Percentiles rank a stretch among this genome's conserved stretches.
phyloP scores from a whole-genome alignment of 331 rosid species.

The Quercus lobata region DNA sequence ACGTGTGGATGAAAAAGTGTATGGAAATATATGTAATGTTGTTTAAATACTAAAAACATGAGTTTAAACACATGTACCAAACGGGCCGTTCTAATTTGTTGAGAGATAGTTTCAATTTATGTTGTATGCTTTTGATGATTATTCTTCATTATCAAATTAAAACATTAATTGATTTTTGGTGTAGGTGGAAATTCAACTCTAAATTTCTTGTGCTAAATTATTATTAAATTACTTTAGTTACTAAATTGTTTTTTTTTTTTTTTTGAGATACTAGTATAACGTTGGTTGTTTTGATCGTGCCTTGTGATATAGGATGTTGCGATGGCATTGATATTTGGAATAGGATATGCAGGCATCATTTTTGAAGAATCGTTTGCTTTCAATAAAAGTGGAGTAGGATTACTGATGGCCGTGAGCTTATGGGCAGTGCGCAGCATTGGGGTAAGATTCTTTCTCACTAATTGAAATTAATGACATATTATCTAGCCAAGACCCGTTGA shows the following conservation, averaged over 20 bases:
- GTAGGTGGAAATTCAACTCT: no score
- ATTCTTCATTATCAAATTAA: no score
- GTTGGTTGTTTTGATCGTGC: background rate
- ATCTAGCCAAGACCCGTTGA: no score
- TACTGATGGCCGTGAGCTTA: slow-evolving; percentile 92
- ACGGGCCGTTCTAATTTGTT: no score
- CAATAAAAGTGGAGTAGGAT: slow-evolving; percentile 91
- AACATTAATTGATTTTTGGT: no score
- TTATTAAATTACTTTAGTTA: background rate
- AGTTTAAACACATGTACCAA: no score
- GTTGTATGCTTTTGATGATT: no score
- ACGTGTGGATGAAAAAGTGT: no score
- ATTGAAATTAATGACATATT: background rate
- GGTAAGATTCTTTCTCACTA: slow-evolving; percentile 41
- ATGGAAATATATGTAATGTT: no score
- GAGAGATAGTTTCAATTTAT: no score
- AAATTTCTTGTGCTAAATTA: background rate
- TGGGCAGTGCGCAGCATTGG: slow-evolving; percentile 93
- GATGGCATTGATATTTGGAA: slow-evolving; percentile 80
- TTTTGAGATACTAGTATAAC: background rate
- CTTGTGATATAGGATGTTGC: slow-evolving; percentile 68
- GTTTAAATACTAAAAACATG: no score
- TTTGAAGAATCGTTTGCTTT: slow-evolving; percentile 94
- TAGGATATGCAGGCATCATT: slow-evolving; percentile 94
- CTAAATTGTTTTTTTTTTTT: background rate